Evolutionary conservation across 164 flowering plant genomes (phyloP), one percentile per base, ranked within the genome.

Genomic region (Tetrastigma voinierianum): DNA sequence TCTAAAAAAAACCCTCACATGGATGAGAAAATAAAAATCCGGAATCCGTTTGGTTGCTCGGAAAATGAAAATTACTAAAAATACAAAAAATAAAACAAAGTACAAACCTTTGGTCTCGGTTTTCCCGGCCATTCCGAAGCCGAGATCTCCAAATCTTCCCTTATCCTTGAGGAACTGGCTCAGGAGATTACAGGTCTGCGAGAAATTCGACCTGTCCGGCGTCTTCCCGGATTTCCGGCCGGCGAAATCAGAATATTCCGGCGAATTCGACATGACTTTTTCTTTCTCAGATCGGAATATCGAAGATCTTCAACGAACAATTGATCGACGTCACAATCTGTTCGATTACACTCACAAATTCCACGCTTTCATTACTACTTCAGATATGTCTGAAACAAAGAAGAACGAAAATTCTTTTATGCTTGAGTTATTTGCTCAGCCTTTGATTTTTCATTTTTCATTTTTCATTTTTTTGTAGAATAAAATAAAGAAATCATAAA

Each of bases 81-180:
- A 0, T 0, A 5, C 51, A 20, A 3, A 18, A 18, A 56, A 23
- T 21, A 7, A 43, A 2, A 52, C 59, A 46, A 51, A 24, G 46
- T 19, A 9, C 9, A 15, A 71, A 78, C 80, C 78, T 74, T 52
- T 59, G 12, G 68, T 4, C 60, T 78, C 80, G 10, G 62, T 18
- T 46, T 70, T 74, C 19, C 66, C 65, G 44, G 48, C 17, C 19
- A 78, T 64, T 40, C 66, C 82, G 46, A 46, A 25, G 44, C 65
- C 57, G 3, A 80, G 48, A 67, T 76, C 78, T 14, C 73, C 68
- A 17, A 73, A 48, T 18, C 57, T 71, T 4, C 83, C 71, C 23
- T 65, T 81, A 61, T 71, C 78, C 67, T 79, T 78, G 62, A 83
- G 17, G 65, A 56, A 83, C 51, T 64, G 81, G 61, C 87, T 83